Base-by-base conservation (phyloP, 1,139 yeast species). In the Candida neerlandica region DNA sequence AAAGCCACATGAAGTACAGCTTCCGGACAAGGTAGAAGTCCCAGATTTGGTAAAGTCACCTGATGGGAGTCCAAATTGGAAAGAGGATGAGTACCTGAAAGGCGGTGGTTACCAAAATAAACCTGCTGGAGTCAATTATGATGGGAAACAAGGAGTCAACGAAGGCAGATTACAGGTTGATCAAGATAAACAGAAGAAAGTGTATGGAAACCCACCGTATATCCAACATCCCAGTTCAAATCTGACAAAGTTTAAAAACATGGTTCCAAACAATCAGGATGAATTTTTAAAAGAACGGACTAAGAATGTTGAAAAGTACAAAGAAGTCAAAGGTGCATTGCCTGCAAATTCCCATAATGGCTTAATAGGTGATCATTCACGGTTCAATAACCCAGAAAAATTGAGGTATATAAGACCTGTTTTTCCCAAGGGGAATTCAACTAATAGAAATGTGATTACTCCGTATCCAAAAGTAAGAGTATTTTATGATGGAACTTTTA, bases 401-500 rank as follows among this genome's bases (percentile, higher is more conserved):
- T 32, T 41, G 30, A 41, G 34, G 21, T 19, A 32, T 14, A 12
- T 30, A 12, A 32, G 34, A 21, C 44, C 44, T 11, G 12, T 32
- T n/a, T 30, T 27, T 14, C 44, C 38, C 12, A 30, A n/a, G 16
- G 33, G 33, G 21, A 32, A 32, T 14, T 11, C 27, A 5, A 41
- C 29, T 2, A 15, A 19, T 9, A 15, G 32, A 11, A 29, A 29
- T 12, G 6, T 16, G 21, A 33, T 9, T 21, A 10, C 27, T 7
- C 29, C 33, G 4, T 40, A 41, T 29, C 44, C 44, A 18, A 41
- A 18, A 19, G 44, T 41, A 4, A 32, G 30, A 32, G 19, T 41
- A n/a, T 41, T 41, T 14, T 30, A 41, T 32, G 38, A 41, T 41
- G 44, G 44, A n/a, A 41, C 44, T 16, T 41, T 41, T 33, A 19